These are phyloP conservation scores for Ustulina deusta DNA, from an alignment of 2,329 filamentous ascomycete genomes.

Conservation along the genomic window DNA sequence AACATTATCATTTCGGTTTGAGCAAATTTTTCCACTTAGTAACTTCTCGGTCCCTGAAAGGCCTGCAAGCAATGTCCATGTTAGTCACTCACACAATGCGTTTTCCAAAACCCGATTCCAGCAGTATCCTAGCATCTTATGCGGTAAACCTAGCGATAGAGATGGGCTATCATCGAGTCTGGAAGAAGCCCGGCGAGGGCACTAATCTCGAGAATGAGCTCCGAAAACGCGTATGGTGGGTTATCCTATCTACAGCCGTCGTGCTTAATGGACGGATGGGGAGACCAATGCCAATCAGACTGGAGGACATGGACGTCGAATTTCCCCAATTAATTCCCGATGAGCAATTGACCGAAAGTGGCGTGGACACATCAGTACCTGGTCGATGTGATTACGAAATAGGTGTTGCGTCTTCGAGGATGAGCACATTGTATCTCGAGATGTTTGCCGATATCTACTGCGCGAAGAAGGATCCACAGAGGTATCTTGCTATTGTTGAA, in stretches of 20 bases:
- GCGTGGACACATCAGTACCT: slow-evolving; percentile 66
- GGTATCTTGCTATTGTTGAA: slow-evolving; percentile 72
- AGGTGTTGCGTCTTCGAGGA: slow-evolving; percentile 73
- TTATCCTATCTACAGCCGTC: slow-evolving; percentile 72
- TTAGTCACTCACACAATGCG: slow-evolving; percentile 78
- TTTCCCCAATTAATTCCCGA: slow-evolving; percentile 79
- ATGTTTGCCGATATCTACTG: slow-evolving; percentile 83
- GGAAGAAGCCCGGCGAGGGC: slow-evolving; percentile 60
- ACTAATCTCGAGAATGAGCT: slow-evolving; percentile 77
- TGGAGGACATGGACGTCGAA: slow-evolving; percentile 83
- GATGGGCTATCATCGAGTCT: slow-evolving; percentile 79
- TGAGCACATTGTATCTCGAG: slow-evolving; percentile 75
- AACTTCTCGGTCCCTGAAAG: slow-evolving; percentile 70
- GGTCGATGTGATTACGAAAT: slow-evolving; percentile 75
- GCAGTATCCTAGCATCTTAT: slow-evolving; percentile 74
- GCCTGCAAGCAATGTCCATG: slow-evolving; percentile 79
- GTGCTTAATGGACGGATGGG: slow-evolving; percentile 81
- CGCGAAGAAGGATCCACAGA: slow-evolving; percentile 70
- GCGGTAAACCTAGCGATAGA: slow-evolving; percentile 79
- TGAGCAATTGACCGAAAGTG: slow-evolving; percentile 73
- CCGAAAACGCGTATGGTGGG: slow-evolving; percentile 83
- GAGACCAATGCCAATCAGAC: slow-evolving; percentile 78
- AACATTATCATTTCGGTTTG: slow-evolving; percentile 81
- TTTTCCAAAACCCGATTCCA: slow-evolving; percentile 83
- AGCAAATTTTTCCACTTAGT: slow-evolving; percentile 75